phyloP scores from a whole-genome alignment of 345 rosid genomes.

The Moricandia moricandioides region DNA sequence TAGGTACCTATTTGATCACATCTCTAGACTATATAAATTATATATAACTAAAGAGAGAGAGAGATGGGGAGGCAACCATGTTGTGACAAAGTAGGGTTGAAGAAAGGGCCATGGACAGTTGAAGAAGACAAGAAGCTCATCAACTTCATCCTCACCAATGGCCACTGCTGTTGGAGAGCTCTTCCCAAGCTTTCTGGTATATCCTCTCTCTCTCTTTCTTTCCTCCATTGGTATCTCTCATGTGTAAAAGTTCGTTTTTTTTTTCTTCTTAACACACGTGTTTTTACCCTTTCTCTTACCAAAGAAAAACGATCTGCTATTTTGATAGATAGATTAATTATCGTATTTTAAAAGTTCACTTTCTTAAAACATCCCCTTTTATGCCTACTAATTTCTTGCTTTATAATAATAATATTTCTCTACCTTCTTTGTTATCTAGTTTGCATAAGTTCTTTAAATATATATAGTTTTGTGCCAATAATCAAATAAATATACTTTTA shows the following conservation, averaged over 20 bases:
- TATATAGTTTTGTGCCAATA: not conserved
- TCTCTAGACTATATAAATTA: not conserved
- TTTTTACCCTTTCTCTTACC: not conserved
- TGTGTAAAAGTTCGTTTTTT: not conserved
- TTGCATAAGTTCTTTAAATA: not conserved
- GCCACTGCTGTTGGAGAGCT: slow-evolving; percentile 97
- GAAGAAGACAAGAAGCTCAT: slow-evolving; percentile 96
- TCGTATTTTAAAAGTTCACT: not conserved
- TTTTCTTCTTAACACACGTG: not conserved
- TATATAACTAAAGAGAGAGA: not conserved
- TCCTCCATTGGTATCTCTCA: not conserved
- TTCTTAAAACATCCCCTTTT: not conserved
- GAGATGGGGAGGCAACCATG: slow-evolving; percentile 93
- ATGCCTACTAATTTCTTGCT: not conserved
- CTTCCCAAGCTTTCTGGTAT: slow-evolving; percentile 74
- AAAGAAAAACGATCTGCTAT: not conserved
- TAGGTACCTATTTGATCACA: slow-evolving; percentile 11
- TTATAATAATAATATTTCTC: not conserved
- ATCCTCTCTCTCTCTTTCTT: not conserved
- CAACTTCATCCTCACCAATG: slow-evolving; percentile 83
- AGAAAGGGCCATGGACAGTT: slow-evolving; percentile 96
- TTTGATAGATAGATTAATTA: slow-evolving; percentile 1
- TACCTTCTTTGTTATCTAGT: not conserved
- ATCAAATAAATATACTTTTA: not conserved
- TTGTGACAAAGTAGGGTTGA: slow-evolving; percentile 92